phyloP scores from a whole-genome alignment of 2,329 filamentous ascomycete genomes.

The Arthroderma sp. region DNA sequence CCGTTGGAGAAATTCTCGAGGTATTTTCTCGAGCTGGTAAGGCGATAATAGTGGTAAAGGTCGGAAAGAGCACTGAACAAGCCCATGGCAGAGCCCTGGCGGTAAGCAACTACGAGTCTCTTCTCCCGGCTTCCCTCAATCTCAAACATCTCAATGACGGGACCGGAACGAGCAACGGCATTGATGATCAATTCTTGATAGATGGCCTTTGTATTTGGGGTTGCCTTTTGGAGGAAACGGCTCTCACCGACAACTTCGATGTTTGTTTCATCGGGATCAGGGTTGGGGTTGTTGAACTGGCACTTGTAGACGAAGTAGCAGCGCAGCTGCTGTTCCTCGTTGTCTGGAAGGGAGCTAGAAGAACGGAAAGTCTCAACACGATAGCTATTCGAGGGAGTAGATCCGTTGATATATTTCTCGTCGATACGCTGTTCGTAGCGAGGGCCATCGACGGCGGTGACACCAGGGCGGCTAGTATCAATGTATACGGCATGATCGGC shows the following conservation, averaged over 20 bases:
- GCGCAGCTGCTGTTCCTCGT: slow-evolving; percentile 68
- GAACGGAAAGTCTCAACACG: slow-evolving; percentile 97
- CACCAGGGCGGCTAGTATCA: slow-evolving; percentile 84
- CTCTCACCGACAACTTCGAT: slow-evolving; percentile 86
- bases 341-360: slow-evolving; percentile 60
- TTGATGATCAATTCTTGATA: slow-evolving; percentile 88
- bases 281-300: slow-evolving; percentile 66
- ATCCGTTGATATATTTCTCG: slow-evolving; percentile 83
- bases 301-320: slow-evolving; percentile 99
- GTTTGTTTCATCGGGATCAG: slow-evolving; percentile 64
- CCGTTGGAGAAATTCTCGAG: slow-evolving; percentile 98
- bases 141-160: slow-evolving; percentile 96
- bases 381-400: slow-evolving; percentile 59
- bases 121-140: slow-evolving; percentile 86
- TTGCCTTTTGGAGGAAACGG: slow-evolving; percentile 91
- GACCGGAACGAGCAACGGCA: slow-evolving; percentile 72
- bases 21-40: slow-evolving; percentile 93
- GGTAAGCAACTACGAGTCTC: slow-evolving; percentile 86
- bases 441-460: slow-evolving; percentile 64
- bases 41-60: slow-evolving; percentile 95
- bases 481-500: slow-evolving; percentile 95
- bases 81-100: slow-evolving; percentile 78
- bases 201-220: slow-evolving; percentile 85
- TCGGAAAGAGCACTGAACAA: slow-evolving; percentile 92
- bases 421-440: slow-evolving; percentile 88